Conservation (phyloP, 345 rosid species). For the Pseudoturritis turrita region DNA sequence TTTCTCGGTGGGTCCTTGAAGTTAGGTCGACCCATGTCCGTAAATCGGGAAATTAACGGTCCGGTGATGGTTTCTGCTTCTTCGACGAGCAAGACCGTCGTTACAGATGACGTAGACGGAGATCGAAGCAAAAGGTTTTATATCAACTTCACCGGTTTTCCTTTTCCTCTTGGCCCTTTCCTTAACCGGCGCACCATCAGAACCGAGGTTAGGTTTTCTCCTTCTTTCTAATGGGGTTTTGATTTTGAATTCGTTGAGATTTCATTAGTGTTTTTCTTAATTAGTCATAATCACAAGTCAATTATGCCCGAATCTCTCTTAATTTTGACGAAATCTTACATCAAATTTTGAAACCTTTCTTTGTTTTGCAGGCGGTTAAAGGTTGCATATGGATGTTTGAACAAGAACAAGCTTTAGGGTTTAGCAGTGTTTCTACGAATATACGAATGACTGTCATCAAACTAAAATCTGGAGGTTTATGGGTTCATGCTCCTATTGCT, state of each 20-base stretch:
- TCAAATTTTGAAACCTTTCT: background rate
- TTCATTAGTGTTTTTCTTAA: background rate
- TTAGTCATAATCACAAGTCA: background rate
- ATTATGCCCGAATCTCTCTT: background rate
- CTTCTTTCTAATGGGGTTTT: background rate
- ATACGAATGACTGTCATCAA: conserved; percentile 95
- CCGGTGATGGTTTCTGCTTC: conserved; percentile 55
- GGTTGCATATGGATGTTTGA: conserved; percentile 92
- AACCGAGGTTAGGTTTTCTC: conserved; percentile 59
- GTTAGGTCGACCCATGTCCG: conserved; percentile 35
- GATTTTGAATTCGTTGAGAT: background rate
- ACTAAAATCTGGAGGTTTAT: conserved; percentile 92
- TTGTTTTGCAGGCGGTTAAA: conserved; percentile 62
- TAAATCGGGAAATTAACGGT: conserved; percentile 26
- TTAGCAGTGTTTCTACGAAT: conserved; percentile 94
- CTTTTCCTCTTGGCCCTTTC: conserved; percentile 98
- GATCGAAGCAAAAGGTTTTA: conserved; percentile 55
- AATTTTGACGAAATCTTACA: too few species aligned
- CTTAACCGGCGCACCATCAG: conserved; percentile 80
- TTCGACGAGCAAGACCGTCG: conserved; percentile 23
- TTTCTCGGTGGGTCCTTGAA: conserved; percentile 50
- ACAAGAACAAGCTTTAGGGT: conserved; percentile 96
- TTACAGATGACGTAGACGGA: conserved; percentile 25
- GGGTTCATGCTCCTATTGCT: conserved; percentile 99
- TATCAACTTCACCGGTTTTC: conserved; percentile 84